Percentiles rank a stretch among this genome's conserved stretches.
Evolutionary conservation across 768 basidiomycete genomes (phyloP).

Genomic region (Rhodocollybia butyracea): DNA sequence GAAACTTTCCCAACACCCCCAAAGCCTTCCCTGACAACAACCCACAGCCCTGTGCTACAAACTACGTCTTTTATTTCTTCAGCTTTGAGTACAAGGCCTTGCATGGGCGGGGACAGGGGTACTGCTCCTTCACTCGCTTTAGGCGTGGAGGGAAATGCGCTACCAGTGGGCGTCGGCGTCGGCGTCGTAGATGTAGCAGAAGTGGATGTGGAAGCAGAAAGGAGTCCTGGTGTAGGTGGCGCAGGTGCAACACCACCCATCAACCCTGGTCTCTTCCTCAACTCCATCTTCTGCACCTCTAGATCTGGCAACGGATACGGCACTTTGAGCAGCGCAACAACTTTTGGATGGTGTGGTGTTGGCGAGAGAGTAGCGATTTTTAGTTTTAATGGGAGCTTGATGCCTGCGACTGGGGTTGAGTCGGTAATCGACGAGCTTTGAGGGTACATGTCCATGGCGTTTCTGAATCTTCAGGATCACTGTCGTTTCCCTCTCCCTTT

Average conservation of each 20-base stretch:
- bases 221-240: background rate
- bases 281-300: slow-evolving; percentile 57
- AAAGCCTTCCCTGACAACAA: slow-evolving; percentile 90
- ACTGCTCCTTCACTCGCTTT: too few relatives aligned
- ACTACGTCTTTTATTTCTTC: slow-evolving; percentile 95
- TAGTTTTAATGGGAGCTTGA: slow-evolving; percentile 30
- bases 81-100: slow-evolving; percentile 67
- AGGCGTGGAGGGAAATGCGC: too few relatives aligned
- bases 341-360: slow-evolving; percentile 94
- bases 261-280: slow-evolving; percentile 48
- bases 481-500: slow-evolving; percentile 66
- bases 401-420: background rate
- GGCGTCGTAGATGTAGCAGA: too few relatives aligned
- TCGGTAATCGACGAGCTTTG: slow-evolving; percentile 47
- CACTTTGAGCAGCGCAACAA: slow-evolving; percentile 87
- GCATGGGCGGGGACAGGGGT: slow-evolving; percentile 1
- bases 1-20: slow-evolving; percentile 81
- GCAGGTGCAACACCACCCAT: slow-evolving; percentile 20
- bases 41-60: slow-evolving; percentile 84
- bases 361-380: slow-evolving; percentile 86
- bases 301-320: slow-evolving; percentile 87
- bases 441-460: slow-evolving; percentile 94
- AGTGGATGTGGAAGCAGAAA: too few relatives aligned
- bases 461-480: slow-evolving; percentile 95
- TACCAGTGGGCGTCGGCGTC: too few relatives aligned